These are phyloP conservation scores for Pichia sp. DNA, from an alignment of 1,139 yeast species.

Conservation along the genomic window DNA sequence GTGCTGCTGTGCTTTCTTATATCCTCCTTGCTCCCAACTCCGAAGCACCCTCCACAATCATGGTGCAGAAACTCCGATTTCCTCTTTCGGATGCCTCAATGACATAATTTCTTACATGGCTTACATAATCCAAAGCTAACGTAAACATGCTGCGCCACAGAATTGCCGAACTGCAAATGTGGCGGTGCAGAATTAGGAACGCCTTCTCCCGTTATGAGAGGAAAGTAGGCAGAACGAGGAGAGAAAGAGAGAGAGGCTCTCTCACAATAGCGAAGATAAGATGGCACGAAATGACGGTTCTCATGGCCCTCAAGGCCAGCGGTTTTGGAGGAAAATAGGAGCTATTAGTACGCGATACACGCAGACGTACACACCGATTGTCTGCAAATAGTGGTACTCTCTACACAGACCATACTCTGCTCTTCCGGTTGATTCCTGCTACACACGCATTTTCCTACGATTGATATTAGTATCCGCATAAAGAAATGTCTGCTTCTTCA, in stretches of 20 bases:
- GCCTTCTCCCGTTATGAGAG: not conserved
- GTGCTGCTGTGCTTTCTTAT: not conserved
- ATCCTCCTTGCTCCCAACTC: not conserved
- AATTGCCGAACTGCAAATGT: not conserved
- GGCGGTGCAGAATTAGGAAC: no score
- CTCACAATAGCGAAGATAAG: not conserved
- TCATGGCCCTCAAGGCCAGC: not conserved
- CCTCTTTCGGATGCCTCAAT: conserved; percentile 9
- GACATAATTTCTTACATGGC: not conserved
- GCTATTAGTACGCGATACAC: not conserved
- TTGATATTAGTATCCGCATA: not conserved
- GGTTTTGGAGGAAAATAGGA: no score
- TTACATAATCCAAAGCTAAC: not conserved
- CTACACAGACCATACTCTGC: not conserved
- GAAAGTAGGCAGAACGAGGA: not conserved
- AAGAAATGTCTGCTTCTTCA: conserved; percentile 16
- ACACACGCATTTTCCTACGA: not conserved
- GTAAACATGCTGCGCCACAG: not conserved
- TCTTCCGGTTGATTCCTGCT: not conserved
- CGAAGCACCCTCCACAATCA: not conserved
- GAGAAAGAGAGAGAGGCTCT: not conserved
- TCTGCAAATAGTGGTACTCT: not conserved
- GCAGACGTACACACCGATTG: not conserved
- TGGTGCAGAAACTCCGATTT: not conserved
- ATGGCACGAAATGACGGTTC: not conserved